These are phyloP conservation scores for Silene vulgaris DNA, from an alignment of 179 eudicot genomes.

Conservation along the genomic window DNA sequence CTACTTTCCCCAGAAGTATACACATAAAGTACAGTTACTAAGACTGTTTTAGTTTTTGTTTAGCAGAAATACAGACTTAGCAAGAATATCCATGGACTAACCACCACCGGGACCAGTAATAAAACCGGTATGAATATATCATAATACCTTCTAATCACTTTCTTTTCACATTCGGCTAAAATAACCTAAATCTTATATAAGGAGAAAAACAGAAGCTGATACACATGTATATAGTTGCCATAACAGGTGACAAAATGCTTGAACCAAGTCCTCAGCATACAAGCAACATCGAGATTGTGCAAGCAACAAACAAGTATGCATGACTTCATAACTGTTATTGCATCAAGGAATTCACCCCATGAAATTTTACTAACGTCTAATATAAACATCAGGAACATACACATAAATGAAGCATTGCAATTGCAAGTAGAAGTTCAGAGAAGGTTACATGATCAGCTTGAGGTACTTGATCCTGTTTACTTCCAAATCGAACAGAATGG, in stretches of 20 bases:
- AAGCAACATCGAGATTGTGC: slow-evolving; percentile 39
- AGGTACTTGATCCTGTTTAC: slow-evolving; percentile 57
- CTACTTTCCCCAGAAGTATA: slow-evolving; percentile 11
- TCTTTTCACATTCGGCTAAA: background rate
- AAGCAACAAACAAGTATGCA: slow-evolving; percentile 56
- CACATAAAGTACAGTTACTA: slow-evolving; percentile 14
- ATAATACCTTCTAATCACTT: background rate
- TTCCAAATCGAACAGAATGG: slow-evolving; percentile 33
- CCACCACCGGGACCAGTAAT: slow-evolving; percentile 41
- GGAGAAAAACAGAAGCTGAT: slow-evolving; percentile 5
- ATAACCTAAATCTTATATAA: background rate
- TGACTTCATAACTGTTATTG: background rate
- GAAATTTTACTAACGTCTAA: slow-evolving; percentile 12
- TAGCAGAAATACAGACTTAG: slow-evolving; percentile 76
- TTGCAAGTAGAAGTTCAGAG: slow-evolving; percentile 91
- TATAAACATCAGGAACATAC: slow-evolving; percentile 51
- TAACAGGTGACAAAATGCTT: slow-evolving; percentile 40
- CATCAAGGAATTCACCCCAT: background rate
- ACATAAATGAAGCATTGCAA: slow-evolving; percentile 70
- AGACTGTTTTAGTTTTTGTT: slow-evolving; percentile 19
- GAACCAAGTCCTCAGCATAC: slow-evolving; percentile 48
- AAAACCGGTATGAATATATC: slow-evolving; percentile 42
- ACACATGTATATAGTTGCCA: slow-evolving; percentile 29
- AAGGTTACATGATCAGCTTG: slow-evolving; percentile 84
- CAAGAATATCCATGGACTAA: slow-evolving; percentile 61